A percentile compares a stretch with the other conserved stretches of the same genome.
phyloP scores from a whole-genome alignment of 1,284 basidiomycete genomes.

The Boletus semigastroideus region DNA sequence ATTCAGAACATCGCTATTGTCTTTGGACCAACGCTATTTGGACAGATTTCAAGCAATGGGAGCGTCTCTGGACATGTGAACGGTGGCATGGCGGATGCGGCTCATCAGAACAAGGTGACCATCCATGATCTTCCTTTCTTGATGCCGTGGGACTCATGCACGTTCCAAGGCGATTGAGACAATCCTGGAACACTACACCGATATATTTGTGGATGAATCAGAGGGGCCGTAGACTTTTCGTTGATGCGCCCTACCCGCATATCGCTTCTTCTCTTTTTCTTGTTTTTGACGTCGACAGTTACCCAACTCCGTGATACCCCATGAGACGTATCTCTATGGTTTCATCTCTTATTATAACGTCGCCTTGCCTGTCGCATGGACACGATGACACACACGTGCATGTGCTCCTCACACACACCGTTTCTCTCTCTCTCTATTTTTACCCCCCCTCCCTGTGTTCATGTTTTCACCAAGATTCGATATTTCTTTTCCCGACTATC shows the following conservation, averaged over 20 bases:
- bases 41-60: conserved; percentile 41
- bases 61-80: conserved; percentile 49
- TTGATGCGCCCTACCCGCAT: not conserved
- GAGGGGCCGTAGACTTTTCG: conserved; percentile 32
- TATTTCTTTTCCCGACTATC: conserved; percentile 1
- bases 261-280: not conserved
- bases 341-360: conserved; percentile 9
- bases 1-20: conserved; percentile 94
- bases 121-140: not conserved
- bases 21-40: conserved; percentile 94
- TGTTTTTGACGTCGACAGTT: conserved; percentile 17
- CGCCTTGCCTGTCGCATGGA: conserved; percentile 1
- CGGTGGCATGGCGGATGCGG: conserved; percentile 53
- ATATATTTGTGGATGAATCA: conserved; percentile 77
- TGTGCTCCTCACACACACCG: not conserved
- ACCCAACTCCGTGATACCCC: conserved; percentile 26
- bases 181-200: conserved; percentile 75
- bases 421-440: not conserved
- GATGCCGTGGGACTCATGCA: conserved; percentile 15
- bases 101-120: conserved; percentile 51
- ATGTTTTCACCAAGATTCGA: not conserved
- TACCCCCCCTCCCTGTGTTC: not conserved
- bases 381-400: not conserved
- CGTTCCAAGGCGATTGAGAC: conserved; percentile 68
- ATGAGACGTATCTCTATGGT: conserved; percentile 11